These are phyloP conservation scores for Fagopyrum esculentum DNA, from an alignment of 148 eudicot species.

Conservation along the genomic window DNA sequence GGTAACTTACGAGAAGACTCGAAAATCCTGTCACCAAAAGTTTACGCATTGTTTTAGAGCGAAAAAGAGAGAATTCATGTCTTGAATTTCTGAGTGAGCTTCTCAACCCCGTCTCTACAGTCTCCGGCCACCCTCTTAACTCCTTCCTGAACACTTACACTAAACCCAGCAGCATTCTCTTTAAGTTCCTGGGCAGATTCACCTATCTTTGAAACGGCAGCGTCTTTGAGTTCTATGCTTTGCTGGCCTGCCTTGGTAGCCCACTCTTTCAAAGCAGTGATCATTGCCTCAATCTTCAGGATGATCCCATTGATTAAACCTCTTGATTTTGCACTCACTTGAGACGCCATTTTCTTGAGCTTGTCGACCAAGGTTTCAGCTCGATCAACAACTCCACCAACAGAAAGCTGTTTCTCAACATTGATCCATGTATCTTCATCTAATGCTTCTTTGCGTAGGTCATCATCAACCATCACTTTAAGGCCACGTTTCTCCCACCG, in stretches of 20 bases:
- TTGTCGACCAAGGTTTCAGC: conserved; percentile 68
- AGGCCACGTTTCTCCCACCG: conserved; percentile 88
- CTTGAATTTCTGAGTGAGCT: conserved; percentile 80
- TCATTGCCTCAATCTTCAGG: conserved; percentile 35
- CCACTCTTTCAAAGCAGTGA: conserved; percentile 50
- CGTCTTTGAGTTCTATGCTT: conserved; percentile 42
- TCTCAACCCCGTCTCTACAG: conserved; percentile 74
- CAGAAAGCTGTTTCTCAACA: conserved; percentile 51
- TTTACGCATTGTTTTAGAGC: neutral
- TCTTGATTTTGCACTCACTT: conserved; percentile 56
- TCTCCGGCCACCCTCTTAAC: conserved; percentile 67
- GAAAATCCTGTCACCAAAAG: neutral
- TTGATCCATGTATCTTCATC: conserved; percentile 61
- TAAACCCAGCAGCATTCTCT: conserved; percentile 36
- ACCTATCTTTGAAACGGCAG: conserved; percentile 30
- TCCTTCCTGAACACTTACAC: conserved; percentile 54
- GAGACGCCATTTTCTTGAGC: conserved; percentile 57
- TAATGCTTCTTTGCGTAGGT: conserved; percentile 37
- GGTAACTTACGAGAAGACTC: neutral
- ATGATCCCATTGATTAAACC: conserved; percentile 46
- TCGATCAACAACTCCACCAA: conserved; percentile 56
- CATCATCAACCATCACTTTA: conserved; percentile 63
- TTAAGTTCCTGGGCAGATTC: conserved; percentile 48
- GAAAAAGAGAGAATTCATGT: conserved; percentile 9
- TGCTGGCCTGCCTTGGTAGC: conserved; percentile 22